A percentile compares a stretch with the other conserved stretches of the same genome.
Conservation (phyloP, 257 asterid genomes). For the Ehretia macrophylla region DNA sequence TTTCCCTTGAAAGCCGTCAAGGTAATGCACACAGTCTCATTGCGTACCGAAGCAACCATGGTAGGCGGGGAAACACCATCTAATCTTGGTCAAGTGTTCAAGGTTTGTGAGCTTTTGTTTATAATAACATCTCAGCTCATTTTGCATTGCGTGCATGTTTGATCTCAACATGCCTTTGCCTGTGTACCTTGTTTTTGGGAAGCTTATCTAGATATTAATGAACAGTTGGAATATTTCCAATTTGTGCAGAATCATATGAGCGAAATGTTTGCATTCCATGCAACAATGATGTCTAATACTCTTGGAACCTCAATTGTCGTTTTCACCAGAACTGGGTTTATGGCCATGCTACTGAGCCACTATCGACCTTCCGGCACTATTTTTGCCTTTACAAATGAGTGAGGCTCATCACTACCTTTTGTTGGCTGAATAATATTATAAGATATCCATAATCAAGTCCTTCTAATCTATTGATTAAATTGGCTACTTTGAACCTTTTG, state of each 20-base stretch:
- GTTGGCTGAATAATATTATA: neutral
- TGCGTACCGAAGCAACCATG: constrained; percentile 84
- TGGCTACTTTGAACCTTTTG: too few relatives aligned
- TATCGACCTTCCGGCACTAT: constrained; percentile 94
- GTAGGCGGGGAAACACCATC: constrained; percentile 65
- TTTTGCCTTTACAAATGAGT: constrained; percentile 96
- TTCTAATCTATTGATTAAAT: neutral
- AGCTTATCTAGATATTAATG: neutral
- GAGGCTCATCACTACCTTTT: constrained; percentile 24
- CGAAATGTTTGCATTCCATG: constrained; percentile 98
- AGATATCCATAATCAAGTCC: neutral
- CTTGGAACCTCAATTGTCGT: constrained; percentile 90
- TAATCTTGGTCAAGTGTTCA: constrained; percentile 84
- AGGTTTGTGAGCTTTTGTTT: constrained; percentile 41
- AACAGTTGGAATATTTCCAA: constrained; percentile 13
- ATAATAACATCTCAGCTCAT: neutral
- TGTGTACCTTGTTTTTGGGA: neutral
- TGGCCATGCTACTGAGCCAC: constrained; percentile 94
- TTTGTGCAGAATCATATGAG: constrained; percentile 91
- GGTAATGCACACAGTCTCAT: constrained; percentile 95
- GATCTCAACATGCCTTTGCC: constrained; percentile 1
- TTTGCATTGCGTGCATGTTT: neutral
- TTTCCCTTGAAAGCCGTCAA: constrained; percentile 91
- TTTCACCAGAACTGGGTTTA: constrained; percentile 91
- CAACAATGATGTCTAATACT: constrained; percentile 95